Evolutionary conservation across 805 yeast genomes (phyloP).

Genomic region (Ogataea populi-albae): DNA sequence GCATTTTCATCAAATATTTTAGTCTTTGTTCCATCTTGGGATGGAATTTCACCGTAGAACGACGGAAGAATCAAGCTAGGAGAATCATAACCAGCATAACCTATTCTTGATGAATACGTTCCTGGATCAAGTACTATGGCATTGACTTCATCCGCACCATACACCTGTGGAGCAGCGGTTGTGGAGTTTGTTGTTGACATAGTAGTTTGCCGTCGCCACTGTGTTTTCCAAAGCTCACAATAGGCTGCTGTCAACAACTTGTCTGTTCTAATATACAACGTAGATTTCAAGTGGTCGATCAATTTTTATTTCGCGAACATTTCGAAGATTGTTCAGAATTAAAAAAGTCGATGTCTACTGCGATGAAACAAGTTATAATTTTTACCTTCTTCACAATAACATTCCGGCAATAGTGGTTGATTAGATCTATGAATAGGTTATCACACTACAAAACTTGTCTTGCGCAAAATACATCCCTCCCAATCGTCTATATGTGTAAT

Average conservation of each 20-base stretch:
- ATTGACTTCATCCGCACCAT: conserved; percentile 79
- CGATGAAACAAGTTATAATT: no score
- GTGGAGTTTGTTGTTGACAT: conserved; percentile 18
- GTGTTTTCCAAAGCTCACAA: no score
- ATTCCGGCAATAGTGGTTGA: neutral
- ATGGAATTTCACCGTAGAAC: conserved; percentile 43
- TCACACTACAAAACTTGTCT: no score
- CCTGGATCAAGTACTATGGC: conserved; percentile 94
- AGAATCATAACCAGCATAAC: conserved; percentile 89
- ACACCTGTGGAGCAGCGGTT: conserved; percentile 46
- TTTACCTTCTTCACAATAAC: no score
- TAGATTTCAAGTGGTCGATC: no score
- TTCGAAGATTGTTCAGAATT: no score
- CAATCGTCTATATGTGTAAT: neutral
- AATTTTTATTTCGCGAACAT: no score
- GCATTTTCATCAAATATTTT: conserved; percentile 32
- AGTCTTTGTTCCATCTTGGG: conserved; percentile 15
- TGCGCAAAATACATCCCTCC: neutral
- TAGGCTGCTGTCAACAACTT: no score
- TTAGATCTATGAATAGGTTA: conserved; percentile 1
- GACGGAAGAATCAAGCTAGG: conserved; percentile 80
- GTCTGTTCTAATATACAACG: no score
- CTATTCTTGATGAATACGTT: conserved; percentile 75
- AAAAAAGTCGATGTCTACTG: no score
- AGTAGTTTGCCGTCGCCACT: neutral